phyloP scores from a whole-genome alignment of 225 moss, liverwort and hornwort genomes.

The Physcomitrellopsis africana region DNA sequence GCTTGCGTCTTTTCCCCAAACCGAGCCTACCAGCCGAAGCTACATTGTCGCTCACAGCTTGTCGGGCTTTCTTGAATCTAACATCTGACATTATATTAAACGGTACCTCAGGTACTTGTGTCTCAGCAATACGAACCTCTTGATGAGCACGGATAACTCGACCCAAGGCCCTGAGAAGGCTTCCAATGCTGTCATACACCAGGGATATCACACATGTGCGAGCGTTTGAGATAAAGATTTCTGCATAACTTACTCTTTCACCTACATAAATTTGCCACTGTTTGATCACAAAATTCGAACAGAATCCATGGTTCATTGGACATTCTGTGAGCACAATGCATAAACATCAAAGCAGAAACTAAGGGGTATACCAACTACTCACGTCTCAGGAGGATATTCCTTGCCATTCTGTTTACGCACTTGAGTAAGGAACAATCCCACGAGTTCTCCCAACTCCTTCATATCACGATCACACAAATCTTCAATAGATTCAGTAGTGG shows the following conservation, averaged over 20 bases:
- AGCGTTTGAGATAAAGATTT: background rate
- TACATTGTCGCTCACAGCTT: slow-evolving; percentile 64
- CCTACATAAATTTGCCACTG: slow-evolving; percentile 20
- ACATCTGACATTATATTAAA: slow-evolving; percentile 73
- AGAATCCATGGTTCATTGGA: slow-evolving; percentile 10
- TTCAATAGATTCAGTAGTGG: slow-evolving; percentile 51
- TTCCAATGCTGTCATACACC: slow-evolving; percentile 58
- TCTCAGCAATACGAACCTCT: slow-evolving; percentile 63
- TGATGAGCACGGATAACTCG: slow-evolving; percentile 72
- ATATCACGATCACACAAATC: slow-evolving; percentile 61
- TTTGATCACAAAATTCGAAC: background rate
- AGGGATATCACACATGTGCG: slow-evolving; percentile 30
- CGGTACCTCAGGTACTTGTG: slow-evolving; percentile 66
- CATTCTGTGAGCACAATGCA: slow-evolving; percentile 30
- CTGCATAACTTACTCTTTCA: slow-evolving; percentile 5
- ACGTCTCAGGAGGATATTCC: slow-evolving; percentile 74
- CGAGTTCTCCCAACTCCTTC: slow-evolving; percentile 62
- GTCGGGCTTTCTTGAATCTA: slow-evolving; percentile 62
- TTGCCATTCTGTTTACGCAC: slow-evolving; percentile 77
- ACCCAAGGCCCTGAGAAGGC: slow-evolving; percentile 72
- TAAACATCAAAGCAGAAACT: slow-evolving; percentile 24
- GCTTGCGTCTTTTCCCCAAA: slow-evolving; percentile 68
- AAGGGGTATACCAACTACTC: slow-evolving; percentile 36
- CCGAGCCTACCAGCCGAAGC: slow-evolving; percentile 70
- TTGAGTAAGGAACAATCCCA: slow-evolving; percentile 66